Conservation (phyloP, 306 rosid species). For the Rosa lucieae region DNA sequence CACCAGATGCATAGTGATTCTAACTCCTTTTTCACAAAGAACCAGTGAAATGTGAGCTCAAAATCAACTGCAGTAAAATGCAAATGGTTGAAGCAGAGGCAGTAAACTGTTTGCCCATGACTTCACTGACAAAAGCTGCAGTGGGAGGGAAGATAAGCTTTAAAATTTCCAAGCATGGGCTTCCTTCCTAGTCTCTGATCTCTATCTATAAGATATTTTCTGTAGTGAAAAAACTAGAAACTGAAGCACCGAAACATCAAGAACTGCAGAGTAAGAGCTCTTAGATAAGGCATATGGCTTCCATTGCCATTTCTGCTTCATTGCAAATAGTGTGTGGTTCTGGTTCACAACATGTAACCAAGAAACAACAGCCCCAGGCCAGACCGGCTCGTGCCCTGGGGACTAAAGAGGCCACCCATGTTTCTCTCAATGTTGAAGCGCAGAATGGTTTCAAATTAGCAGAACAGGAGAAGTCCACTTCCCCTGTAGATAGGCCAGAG, state of each 20-base stretch:
- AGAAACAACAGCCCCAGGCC: conserved; percentile 29
- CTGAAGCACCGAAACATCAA: not conserved
- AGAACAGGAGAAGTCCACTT: conserved; percentile 12
- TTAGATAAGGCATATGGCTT: conserved; percentile 34
- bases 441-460: not conserved
- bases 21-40: not conserved
- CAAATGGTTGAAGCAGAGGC: conserved; percentile 6
- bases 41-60: not conserved
- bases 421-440: conserved; percentile 17
- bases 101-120: conserved; percentile 26
- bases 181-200: conserved; percentile 3
- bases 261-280: not conserved
- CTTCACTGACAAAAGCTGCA: conserved; percentile 15
- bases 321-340: conserved; percentile 30
- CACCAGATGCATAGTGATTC: not conserved
- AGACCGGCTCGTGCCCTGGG: conserved; percentile 13
- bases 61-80: conserved; percentile 1
- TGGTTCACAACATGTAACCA: conserved; percentile 30
- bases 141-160: conserved; percentile 26
- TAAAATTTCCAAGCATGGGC: conserved; percentile 23
- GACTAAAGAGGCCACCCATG: conserved; percentile 19
- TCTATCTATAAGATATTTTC: conserved; percentile 16
- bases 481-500: not conserved
- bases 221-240: not conserved
- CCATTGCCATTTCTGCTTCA: conserved; percentile 39